Conservation (phyloP, 257 asterid species). For the Ophiorrhiza pumila region DNA sequence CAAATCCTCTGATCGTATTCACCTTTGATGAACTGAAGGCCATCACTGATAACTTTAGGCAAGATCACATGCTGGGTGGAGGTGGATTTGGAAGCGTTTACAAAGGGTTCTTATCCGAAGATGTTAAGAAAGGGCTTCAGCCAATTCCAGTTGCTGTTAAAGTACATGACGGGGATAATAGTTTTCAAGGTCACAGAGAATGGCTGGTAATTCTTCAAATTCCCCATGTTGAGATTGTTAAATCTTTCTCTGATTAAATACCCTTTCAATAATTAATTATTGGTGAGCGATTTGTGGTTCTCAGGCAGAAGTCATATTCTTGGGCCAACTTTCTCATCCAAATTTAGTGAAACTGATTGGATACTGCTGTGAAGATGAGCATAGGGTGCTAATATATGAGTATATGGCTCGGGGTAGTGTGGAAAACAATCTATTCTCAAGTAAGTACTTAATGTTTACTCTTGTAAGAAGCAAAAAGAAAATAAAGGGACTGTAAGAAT, state of each 20-base stretch:
- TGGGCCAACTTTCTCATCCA: slow-evolving; percentile 88
- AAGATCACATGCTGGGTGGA: slow-evolving; percentile 85
- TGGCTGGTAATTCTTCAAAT: slow-evolving; percentile 66
- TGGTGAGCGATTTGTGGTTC: background rate
- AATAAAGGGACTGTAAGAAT: background rate
- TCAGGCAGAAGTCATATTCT: slow-evolving; percentile 75
- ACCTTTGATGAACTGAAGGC: slow-evolving; percentile 58
- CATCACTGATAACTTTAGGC: slow-evolving; percentile 80
- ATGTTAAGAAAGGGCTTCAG: slow-evolving; percentile 38
- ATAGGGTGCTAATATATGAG: slow-evolving; percentile 69
- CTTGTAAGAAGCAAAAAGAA: background rate
- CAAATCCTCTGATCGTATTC: slow-evolving; percentile 66
- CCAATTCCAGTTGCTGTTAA: slow-evolving; percentile 74
- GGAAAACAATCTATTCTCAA: slow-evolving; percentile 68
- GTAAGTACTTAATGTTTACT: slow-evolving; percentile 31
- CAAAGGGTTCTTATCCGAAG: slow-evolving; percentile 67
- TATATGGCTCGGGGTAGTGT: slow-evolving; percentile 75
- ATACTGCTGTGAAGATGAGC: slow-evolving; percentile 72
- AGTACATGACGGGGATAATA: slow-evolving; percentile 90
- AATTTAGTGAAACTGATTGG: slow-evolving; percentile 75
- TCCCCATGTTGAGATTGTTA: background rate
- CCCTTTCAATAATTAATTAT: background rate
- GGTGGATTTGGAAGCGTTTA: slow-evolving; percentile 96
- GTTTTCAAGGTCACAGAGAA: slow-evolving; percentile 92
- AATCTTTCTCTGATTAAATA: background rate